Conservation (phyloP, 1,139 yeast genomes). For the Suhomyces taliae region DNA sequence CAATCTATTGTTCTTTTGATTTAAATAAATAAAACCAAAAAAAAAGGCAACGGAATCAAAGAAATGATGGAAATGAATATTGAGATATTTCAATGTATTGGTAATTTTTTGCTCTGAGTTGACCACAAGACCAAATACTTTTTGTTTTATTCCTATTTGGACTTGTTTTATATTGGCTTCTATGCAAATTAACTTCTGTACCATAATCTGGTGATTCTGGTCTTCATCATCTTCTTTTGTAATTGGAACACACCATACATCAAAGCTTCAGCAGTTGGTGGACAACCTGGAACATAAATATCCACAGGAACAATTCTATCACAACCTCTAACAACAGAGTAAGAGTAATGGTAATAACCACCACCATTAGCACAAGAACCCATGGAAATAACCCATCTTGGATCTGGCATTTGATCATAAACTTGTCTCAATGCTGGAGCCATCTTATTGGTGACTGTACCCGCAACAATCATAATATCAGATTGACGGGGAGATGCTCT, state of each 20-base stretch:
- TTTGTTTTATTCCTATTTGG: too few relatives aligned
- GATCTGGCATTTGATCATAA: conserved; percentile 93
- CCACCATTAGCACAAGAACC: conserved; percentile 96
- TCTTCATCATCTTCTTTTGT: conserved; percentile 86
- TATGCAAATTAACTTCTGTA: conserved; percentile 55
- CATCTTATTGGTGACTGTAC: conserved; percentile 90
- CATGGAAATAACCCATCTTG: conserved; percentile 89
- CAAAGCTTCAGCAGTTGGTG: conserved; percentile 88
- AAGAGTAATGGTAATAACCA: conserved; percentile 88
- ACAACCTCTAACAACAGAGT: conserved; percentile 87
- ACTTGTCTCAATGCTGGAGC: conserved; percentile 93
- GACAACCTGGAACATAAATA: conserved; percentile 91
- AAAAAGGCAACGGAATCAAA: too few relatives aligned
- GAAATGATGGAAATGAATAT: too few relatives aligned
- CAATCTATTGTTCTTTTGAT: too few relatives aligned
- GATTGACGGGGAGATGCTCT: conserved; percentile 94
- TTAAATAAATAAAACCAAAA: too few relatives aligned
- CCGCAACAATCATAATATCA: conserved; percentile 92
- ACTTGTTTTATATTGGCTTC: too few relatives aligned
- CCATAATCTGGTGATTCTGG: conserved; percentile 83
- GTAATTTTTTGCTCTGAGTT: too few relatives aligned
- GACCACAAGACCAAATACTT: too few relatives aligned
- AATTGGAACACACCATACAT: conserved; percentile 88
- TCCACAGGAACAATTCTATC: conserved; percentile 89
- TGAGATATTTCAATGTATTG: too few relatives aligned